phyloP scores from a whole-genome alignment of 345 rosid species.

The Ceriops zippeliana region DNA sequence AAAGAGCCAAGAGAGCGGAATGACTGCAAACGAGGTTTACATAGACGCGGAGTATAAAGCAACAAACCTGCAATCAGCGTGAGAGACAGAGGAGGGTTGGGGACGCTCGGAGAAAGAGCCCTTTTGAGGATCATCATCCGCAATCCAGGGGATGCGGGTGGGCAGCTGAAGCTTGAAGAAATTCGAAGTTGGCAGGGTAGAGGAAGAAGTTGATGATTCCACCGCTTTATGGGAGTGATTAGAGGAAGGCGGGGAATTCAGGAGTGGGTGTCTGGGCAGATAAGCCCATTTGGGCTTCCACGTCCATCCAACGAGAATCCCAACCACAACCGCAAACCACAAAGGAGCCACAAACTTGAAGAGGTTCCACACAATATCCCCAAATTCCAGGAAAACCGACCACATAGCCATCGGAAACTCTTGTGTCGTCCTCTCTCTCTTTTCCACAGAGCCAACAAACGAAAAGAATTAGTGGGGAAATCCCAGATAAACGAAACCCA shows the following conservation, averaged over 20 bases:
- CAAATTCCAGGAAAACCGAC: conserved; percentile 47
- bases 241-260: conserved; percentile 24
- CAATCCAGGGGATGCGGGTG: conserved; percentile 40
- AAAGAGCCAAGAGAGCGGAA: no score
- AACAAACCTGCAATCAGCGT: conserved; percentile 52
- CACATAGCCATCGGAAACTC: conserved; percentile 43
- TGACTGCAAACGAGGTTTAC: no score
- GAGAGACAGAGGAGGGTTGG: conserved; percentile 18
- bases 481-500: conserved; percentile 18
- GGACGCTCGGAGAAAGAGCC: conserved; percentile 25
- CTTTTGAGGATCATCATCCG: conserved; percentile 28
- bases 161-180: conserved; percentile 53
- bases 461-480: no score
- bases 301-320: conserved; percentile 88
- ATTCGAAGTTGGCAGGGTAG: conserved; percentile 34
- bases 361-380: conserved; percentile 48
- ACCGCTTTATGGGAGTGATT: conserved; percentile 9
- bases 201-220: conserved; percentile 8
- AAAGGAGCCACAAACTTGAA: conserved; percentile 54
- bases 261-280: conserved; percentile 36
- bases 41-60: not conserved
- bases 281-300: conserved; percentile 94
- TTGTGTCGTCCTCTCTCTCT: no score
- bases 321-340: conserved; percentile 79
- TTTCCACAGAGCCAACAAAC: no score